Conservation (phyloP, 441 rosid species). For the Aquilaria agallochum region DNA sequence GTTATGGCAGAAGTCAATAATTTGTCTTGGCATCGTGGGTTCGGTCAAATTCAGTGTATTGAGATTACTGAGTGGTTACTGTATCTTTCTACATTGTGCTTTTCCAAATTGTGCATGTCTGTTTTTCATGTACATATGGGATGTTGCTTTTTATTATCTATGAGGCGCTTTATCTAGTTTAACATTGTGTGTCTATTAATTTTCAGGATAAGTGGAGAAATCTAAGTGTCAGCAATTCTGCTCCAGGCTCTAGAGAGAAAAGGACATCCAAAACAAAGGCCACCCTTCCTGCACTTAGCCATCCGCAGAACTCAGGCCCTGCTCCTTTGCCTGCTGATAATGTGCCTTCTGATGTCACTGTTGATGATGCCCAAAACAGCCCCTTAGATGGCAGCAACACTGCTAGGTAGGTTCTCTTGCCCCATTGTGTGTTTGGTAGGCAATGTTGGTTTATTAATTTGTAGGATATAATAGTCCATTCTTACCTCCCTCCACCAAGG, state of each 20-base stretch:
- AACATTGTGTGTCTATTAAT: not conserved
- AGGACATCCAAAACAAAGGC: slow-evolving; percentile 54
- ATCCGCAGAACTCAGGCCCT: slow-evolving; percentile 28
- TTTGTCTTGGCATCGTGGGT: too few species aligned
- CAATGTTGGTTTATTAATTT: not conserved
- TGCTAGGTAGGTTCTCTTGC: slow-evolving; percentile 37
- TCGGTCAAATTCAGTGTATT: too few species aligned
- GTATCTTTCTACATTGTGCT: too few species aligned
- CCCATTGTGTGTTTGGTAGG: not conserved
- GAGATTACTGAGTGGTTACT: too few species aligned
- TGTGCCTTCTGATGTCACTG: slow-evolving; percentile 22
- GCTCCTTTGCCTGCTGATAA: slow-evolving; percentile 22
- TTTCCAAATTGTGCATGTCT: too few species aligned
- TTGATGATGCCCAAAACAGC: slow-evolving; percentile 27
- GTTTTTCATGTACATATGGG: too few species aligned
- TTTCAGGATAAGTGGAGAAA: slow-evolving; percentile 88
- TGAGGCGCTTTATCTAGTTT: too few species aligned
- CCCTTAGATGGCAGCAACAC: slow-evolving; percentile 40
- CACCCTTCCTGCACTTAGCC: slow-evolving; percentile 22
- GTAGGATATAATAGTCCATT: too few species aligned
- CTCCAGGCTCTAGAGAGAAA: slow-evolving; percentile 66
- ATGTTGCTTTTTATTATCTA: too few species aligned
- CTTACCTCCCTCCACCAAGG: too few species aligned
- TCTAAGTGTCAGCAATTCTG: slow-evolving; percentile 58
- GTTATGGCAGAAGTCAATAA: too few species aligned